These are phyloP conservation scores for Stephanocyclus meneghinianus DNA, from an alignment of 352 stramenopile species.

Conservation along the genomic window DNA sequence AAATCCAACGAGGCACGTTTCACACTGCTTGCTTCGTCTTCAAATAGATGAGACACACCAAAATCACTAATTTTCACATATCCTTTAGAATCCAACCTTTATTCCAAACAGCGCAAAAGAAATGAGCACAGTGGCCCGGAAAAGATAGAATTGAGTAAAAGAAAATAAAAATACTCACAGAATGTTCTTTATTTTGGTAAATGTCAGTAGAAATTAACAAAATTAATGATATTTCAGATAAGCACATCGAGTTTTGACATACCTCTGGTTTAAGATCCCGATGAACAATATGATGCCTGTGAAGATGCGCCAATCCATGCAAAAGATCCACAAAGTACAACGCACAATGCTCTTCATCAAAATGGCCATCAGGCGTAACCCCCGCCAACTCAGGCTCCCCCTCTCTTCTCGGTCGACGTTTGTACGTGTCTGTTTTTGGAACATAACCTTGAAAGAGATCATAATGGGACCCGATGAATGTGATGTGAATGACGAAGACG, in stretches of 20 bases:
- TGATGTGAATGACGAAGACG: not conserved
- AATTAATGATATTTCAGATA: not conserved
- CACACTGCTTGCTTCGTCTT: conserved; percentile 60
- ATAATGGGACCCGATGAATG: not conserved
- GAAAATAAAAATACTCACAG: conserved; percentile 75
- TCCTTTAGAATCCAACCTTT: conserved; percentile 72
- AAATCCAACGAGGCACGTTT: conserved; percentile 10
- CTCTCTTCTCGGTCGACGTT: conserved; percentile 16
- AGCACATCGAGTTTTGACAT: not conserved
- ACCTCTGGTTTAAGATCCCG: conserved; percentile 91
- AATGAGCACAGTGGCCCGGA: not conserved
- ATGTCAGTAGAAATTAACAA: not conserved
- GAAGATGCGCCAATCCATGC: conserved; percentile 87
- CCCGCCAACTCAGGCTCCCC: not conserved
- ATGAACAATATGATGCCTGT: conserved; percentile 88
- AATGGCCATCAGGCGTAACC: conserved; percentile 54
- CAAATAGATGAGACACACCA: conserved; percentile 83
- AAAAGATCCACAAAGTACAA: conserved; percentile 84
- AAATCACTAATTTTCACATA: conserved; percentile 90
- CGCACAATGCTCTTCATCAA: conserved; percentile 75
- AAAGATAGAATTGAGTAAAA: not conserved
- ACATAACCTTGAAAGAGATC: not conserved
- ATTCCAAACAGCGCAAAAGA: not conserved
- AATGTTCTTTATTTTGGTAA: conserved; percentile 86
- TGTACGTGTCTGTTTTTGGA: conserved; percentile 17